phyloP scores from a whole-genome alignment of 1,284 basidiomycete genomes.

The Cronartium quercuum region DNA sequence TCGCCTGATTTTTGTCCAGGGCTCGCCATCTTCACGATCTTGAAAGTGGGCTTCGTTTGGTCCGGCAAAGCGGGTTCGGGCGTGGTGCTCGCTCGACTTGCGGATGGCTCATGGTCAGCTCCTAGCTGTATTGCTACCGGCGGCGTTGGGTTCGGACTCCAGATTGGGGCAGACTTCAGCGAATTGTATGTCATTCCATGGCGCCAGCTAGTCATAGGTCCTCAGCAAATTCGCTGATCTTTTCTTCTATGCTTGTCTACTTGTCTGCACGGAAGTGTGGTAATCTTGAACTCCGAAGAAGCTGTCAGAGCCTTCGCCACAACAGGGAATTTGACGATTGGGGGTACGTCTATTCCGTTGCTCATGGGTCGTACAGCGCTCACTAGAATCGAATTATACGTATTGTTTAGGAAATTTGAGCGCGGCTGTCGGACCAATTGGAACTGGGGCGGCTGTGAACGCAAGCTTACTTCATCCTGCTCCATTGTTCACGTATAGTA shows the following conservation, averaged over 20 bases:
- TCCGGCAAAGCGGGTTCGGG: constrained; percentile 56
- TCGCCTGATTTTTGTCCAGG: constrained; percentile 46
- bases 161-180: constrained; percentile 64
- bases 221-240: background rate
- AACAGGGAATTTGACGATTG: constrained; percentile 93
- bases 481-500: constrained; percentile 95
- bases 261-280: constrained; percentile 58
- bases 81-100: constrained; percentile 84
- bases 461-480: constrained; percentile 82
- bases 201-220: constrained; percentile 1
- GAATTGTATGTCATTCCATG: constrained; percentile 21
- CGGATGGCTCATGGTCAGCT: constrained; percentile 94
- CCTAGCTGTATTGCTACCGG: constrained; percentile 97
- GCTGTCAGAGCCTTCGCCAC: constrained; percentile 90
- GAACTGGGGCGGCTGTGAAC: constrained; percentile 86
- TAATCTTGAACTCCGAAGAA: constrained; percentile 94
- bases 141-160: constrained; percentile 84
- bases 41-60: constrained; percentile 53
- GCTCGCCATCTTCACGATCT: constrained; percentile 88
- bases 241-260: constrained; percentile 51
- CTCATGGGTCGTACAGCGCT: constrained; percentile 40
- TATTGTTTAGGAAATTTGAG: constrained; percentile 18
- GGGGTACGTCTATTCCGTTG: constrained; percentile 51
- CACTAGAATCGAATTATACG: background rate
- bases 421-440: constrained; percentile 75